phyloP scores from a whole-genome alignment of 163 green algal genomes.

The Scenedesmus sp. region DNA sequence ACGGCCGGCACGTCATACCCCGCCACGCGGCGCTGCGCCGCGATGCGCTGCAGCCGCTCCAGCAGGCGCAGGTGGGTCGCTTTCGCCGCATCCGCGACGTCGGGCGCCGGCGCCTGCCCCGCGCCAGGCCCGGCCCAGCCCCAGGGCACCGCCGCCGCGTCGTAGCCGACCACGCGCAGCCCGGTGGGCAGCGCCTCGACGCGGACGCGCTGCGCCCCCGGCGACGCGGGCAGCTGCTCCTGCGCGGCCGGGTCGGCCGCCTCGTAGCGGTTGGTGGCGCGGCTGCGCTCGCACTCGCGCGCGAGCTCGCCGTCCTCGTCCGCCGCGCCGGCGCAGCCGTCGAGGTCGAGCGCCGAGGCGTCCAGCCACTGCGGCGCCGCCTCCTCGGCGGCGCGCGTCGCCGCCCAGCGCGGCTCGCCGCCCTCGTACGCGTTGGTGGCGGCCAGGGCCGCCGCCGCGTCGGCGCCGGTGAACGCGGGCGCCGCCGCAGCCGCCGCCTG shows the following conservation, averaged over 20 bases:
- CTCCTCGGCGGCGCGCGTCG: conserved; percentile 13
- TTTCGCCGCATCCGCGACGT: background rate
- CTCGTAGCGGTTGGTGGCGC: conserved; percentile 28
- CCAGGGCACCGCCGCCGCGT: conserved; percentile 2
- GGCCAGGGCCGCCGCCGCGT: background rate
- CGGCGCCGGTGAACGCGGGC: background rate
- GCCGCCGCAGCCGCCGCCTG: background rate
- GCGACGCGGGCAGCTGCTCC: background rate
- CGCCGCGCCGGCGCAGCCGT: background rate
- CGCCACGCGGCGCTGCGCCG: background rate
- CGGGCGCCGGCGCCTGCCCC: background rate
- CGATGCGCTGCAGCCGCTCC: background rate
- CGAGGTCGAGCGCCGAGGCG: background rate
- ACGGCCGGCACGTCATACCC: conserved; percentile 23
- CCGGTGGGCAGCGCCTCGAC: background rate
- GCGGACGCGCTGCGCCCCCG: background rate
- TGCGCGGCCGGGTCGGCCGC: background rate
- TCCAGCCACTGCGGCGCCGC: conserved; percentile 15
- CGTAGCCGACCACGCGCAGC: conserved; percentile 18
- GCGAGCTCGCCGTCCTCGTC: background rate
- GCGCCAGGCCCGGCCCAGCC: background rate
- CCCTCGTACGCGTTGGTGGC: conserved; percentile 22
- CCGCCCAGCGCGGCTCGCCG: background rate
- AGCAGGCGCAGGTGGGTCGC: background rate
- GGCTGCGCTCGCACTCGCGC: conserved; percentile 21